Base-by-base conservation (phyloP, 1,284 basidiomycete genomes). In the Trichosporon inkin region DNA sequence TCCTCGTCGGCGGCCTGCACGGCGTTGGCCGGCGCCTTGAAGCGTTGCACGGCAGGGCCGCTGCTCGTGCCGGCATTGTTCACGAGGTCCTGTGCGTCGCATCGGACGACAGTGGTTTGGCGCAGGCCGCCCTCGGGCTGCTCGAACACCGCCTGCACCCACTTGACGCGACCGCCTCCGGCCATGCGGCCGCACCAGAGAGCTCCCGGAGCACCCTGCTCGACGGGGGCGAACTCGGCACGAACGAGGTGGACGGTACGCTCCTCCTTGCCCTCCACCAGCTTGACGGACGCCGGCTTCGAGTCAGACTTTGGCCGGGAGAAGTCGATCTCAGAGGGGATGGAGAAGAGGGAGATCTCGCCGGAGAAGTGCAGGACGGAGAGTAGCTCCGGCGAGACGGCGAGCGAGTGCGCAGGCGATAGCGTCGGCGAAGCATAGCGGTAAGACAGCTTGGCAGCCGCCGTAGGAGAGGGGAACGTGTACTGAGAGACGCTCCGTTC, bases 401-500 rank as follows among this genome's bases (percentile, higher is more conserved):
- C 77, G 55, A 87, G 76, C 17, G 79, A 79, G 52, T 85, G 83
- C 6, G 84, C 86, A 55, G 86, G 84, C 2, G 88, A 85, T 67
- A 89, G 84, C 13, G 75, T 77, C 6, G 75, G 74, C 0, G 89
- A 80, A 7, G 88, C 57, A 84, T 82, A 73, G 79, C 85, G 62
- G 84, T 73, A 84, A 79, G 51, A 75, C 62, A 58, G 79, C 78
- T 56, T 55, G 68, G 78, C 61, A 73, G 78, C 28, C 20, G 59
- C 80, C 76, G 62, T 83, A 66, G 69, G 84, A 77, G 88, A 88
- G 68, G 68, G 85, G n/a, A 75, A 55, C 11, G 73, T 77, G 62
- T 75, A 77, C 62, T 77, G 75, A 5, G 73, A 87, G n/a, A 90
- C 79, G 47, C 88, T 85, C 19, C 89, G 84, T 75, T 92, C 89